These are phyloP conservation scores for Calonectria pseudoreteaudii DNA, from an alignment of 2,329 filamentous ascomycete species.

Conservation along the genomic window DNA sequence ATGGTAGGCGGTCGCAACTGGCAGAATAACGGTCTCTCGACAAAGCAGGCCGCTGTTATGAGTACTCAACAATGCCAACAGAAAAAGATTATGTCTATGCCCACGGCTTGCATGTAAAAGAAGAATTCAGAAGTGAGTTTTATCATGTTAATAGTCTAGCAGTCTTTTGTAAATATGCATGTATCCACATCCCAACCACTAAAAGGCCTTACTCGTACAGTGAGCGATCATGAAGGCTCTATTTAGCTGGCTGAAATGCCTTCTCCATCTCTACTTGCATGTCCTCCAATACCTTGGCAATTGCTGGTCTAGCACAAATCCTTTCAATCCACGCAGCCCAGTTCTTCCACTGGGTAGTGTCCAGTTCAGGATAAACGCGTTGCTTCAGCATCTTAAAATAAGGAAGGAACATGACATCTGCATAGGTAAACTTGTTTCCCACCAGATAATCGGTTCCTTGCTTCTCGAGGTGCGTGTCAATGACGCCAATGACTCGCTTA, in stretches of 20 bases:
- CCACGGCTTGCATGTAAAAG: background rate
- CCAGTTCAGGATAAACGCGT: background rate
- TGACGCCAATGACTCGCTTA: slow-evolving; percentile 43
- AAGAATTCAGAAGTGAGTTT: background rate
- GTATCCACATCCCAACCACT: background rate
- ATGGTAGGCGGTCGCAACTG: background rate
- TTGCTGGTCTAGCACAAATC: background rate
- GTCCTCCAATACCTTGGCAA: background rate
- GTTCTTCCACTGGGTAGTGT: background rate
- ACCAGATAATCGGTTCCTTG: slow-evolving; percentile 37
- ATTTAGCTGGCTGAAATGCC: background rate
- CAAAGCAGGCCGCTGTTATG: background rate
- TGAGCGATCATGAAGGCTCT: background rate
- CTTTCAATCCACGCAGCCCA: background rate
- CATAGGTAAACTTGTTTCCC: slow-evolving; percentile 38
- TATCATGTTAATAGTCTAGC: background rate
- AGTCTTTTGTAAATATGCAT: background rate
- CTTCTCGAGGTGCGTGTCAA: slow-evolving; percentile 37
- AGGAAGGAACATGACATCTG: slow-evolving; percentile 42
- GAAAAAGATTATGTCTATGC: background rate
- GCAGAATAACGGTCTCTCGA: background rate
- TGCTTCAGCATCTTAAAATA: background rate
- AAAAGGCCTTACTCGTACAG: background rate
- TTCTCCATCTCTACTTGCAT: background rate
- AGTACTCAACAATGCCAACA: background rate